Conservation (phyloP, 2,329 filamentous ascomycete genomes). For the Hyphodiscus sp. region DNA sequence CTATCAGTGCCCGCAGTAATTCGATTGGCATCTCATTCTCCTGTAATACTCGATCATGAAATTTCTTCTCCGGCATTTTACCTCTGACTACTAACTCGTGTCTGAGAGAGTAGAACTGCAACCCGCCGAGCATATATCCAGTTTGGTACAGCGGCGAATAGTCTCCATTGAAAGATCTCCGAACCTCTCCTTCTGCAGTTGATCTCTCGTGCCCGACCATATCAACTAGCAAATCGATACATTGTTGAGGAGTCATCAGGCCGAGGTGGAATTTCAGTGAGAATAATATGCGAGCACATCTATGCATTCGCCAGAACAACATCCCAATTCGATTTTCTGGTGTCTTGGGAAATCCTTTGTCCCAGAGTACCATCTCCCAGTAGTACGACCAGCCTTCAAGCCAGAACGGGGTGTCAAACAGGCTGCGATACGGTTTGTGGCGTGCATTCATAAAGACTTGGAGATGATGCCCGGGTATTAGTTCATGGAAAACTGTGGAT, state of each 20-base stretch:
- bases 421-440: constrained; percentile 40
- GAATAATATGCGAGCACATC: constrained; percentile 53
- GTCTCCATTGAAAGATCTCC: constrained; percentile 48
- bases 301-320: constrained; percentile 57
- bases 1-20: constrained; percentile 37
- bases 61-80: constrained; percentile 42
- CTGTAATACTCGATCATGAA: constrained; percentile 47
- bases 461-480: constrained; percentile 54
- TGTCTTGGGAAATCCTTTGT: constrained; percentile 43
- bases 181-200: constrained; percentile 54
- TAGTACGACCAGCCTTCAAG: constrained; percentile 59
- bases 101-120: constrained; percentile 47
- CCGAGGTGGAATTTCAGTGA: constrained; percentile 52
- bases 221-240: constrained; percentile 49
- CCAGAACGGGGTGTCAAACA: constrained; percentile 53
- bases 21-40: constrained; percentile 50
- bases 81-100: constrained; percentile 39
- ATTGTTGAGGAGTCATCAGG: constrained; percentile 45
- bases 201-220: constrained; percentile 52
- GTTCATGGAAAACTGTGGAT: constrained; percentile 55
- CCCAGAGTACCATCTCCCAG: constrained; percentile 55
- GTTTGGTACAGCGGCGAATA: constrained; percentile 54
- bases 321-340: constrained; percentile 50
- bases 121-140: constrained; percentile 52
- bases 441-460: constrained; percentile 45